phyloP scores from a whole-genome alignment of 345 rosid genomes.

The Syzygium oleosum region DNA sequence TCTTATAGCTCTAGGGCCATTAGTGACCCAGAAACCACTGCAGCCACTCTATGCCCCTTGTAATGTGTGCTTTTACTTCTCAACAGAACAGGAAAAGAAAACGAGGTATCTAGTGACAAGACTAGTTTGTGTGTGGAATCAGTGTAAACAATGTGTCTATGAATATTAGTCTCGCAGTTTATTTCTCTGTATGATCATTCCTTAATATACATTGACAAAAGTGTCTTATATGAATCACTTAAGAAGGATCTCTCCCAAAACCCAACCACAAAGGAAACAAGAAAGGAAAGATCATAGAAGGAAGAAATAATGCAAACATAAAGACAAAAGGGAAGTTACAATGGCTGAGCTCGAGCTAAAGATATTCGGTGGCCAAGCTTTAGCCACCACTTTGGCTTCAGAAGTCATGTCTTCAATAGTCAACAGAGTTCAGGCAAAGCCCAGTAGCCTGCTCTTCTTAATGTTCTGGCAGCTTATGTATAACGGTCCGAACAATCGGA shows the following conservation, averaged over 20 bases:
- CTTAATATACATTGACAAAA: not conserved
- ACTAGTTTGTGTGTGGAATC: not conserved
- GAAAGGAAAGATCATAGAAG: not conserved
- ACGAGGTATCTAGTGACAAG: not conserved
- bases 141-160: not conserved
- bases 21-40: not conserved
- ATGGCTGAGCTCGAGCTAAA: not conserved
- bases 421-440: not conserved
- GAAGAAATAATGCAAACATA: not conserved
- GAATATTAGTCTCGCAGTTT: not conserved
- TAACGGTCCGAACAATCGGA: not conserved
- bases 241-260: not conserved
- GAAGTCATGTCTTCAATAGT: not conserved
- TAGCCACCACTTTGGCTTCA: not conserved
- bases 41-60: not conserved
- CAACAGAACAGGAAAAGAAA: not conserved
- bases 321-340: not conserved
- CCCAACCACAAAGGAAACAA: not conserved
- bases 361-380: not conserved
- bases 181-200: not conserved
- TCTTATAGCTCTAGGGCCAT: not conserved
- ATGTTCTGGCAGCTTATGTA: not conserved
- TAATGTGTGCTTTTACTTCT: conserved; percentile 1
- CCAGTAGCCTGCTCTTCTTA: not conserved
- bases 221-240: not conserved